Conservation (phyloP, 2,329 filamentous ascomycete genomes). For the Arthrinium puccinioides region DNA sequence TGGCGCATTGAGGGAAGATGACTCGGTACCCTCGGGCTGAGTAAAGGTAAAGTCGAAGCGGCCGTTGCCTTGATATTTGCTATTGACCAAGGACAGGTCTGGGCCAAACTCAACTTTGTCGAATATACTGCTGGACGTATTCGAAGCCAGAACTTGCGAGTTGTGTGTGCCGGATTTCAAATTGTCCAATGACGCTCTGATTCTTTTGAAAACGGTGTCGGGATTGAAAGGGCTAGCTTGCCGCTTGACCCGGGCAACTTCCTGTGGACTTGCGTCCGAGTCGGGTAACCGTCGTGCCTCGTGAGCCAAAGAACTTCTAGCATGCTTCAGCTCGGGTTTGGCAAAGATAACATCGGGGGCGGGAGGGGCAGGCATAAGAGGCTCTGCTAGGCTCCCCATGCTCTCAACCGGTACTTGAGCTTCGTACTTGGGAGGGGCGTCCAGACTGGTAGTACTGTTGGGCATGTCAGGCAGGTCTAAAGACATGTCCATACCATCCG, state of each 20-base stretch:
- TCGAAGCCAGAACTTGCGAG: slow-evolving; percentile 13
- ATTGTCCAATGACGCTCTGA: slow-evolving; percentile 38
- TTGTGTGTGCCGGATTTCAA: slow-evolving; percentile 14
- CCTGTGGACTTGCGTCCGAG: slow-evolving; percentile 21
- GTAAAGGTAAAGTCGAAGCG: slow-evolving; percentile 39
- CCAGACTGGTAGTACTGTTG: slow-evolving; percentile 11
- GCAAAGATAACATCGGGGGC: slow-evolving; percentile 34
- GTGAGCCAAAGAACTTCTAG: slow-evolving; percentile 44
- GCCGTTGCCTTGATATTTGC: slow-evolving; percentile 51
- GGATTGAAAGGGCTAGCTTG: slow-evolving; percentile 51
- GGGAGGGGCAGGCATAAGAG: slow-evolving; percentile 10
- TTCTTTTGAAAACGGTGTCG: slow-evolving; percentile 51
- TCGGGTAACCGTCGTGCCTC: slow-evolving; percentile 22
- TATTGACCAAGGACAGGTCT: slow-evolving; percentile 44
- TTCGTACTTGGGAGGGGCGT: slow-evolving; percentile 9
- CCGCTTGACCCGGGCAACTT: slow-evolving; percentile 34
- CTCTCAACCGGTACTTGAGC: slow-evolving; percentile 10
- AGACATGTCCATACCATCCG: slow-evolving; percentile 31
- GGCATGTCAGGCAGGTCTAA: slow-evolving; percentile 22
- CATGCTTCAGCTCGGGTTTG: slow-evolving; percentile 54
- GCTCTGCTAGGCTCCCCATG: slow-evolving; percentile 8
- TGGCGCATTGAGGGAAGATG: slow-evolving; percentile 24
- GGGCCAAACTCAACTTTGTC: slow-evolving; percentile 48
- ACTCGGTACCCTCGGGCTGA: slow-evolving; percentile 22
- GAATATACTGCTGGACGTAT: slow-evolving; percentile 42